Percentiles rank a stretch among this genome's conserved stretches.
These are phyloP conservation scores for Leishmania braziliensis DNA, from an alignment of 208 protist genomes.

Conservation along the genomic window DNA sequence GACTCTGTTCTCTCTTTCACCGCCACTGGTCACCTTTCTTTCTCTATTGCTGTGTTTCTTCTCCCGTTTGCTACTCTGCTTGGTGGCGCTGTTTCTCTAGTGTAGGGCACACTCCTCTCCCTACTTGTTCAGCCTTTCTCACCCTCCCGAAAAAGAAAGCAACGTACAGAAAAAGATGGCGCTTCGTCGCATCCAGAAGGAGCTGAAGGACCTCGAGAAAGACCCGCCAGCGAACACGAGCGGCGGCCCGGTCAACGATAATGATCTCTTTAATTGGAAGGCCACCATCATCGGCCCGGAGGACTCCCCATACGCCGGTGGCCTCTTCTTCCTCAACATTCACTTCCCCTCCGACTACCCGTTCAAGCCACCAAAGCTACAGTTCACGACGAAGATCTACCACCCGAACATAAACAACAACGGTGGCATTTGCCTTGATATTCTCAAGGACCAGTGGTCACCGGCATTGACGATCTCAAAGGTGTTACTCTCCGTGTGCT, in stretches of 20 bases:
- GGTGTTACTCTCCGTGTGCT: constrained; percentile 98
- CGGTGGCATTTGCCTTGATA: constrained; percentile 98
- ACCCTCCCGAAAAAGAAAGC: neutral
- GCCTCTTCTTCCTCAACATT: constrained; percentile 99
- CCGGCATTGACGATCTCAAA: constrained; percentile 98
- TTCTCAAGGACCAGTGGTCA: constrained; percentile 97
- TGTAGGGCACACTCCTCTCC: constrained; percentile 4
- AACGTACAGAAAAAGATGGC: constrained; percentile 74
- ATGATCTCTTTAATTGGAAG: constrained; percentile 97
- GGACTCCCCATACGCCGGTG: constrained; percentile 97
- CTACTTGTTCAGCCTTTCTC: constrained; percentile 9
- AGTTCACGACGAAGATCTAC: constrained; percentile 96
- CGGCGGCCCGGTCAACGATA: constrained; percentile 94
- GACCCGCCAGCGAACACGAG: constrained; percentile 96
- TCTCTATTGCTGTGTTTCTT: constrained; percentile 6
- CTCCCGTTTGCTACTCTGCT: neutral
- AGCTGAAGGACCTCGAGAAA: constrained; percentile 94
- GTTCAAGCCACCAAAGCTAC: constrained; percentile 94
- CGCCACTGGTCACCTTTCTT: neutral
- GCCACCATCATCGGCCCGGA: constrained; percentile 96
- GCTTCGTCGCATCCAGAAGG: constrained; percentile 95
- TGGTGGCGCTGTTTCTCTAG: neutral
- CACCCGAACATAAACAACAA: constrained; percentile 98
- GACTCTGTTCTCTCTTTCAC: constrained; percentile 6
- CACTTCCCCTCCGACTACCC: constrained; percentile 99